Conservation (phyloP, 169 alveolate species). For the Neospora caninum region DNA sequence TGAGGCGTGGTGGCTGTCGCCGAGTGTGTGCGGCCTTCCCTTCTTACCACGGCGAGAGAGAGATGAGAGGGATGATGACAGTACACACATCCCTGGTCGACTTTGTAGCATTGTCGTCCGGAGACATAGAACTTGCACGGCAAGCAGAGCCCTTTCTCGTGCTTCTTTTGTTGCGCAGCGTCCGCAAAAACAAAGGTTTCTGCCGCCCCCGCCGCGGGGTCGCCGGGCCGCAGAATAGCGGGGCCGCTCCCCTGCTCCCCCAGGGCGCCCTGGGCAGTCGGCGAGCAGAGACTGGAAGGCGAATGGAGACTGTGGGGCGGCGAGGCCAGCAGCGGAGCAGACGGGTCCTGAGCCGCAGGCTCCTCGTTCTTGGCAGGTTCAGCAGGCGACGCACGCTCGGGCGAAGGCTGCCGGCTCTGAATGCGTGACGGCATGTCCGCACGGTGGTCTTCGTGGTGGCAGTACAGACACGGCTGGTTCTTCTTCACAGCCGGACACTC, state of each 20-base stretch:
- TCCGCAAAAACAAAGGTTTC: neutral
- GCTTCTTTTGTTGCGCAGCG: neutral
- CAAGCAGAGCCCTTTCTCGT: constrained; percentile 28
- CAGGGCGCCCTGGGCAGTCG: neutral
- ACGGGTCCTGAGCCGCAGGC: neutral
- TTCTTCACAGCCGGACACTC: constrained; percentile 39
- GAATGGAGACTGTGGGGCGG: neutral
- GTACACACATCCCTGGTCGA: neutral
- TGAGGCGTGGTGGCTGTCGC: too few relatives aligned
- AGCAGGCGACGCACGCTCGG: neutral
- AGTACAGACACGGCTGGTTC: constrained; percentile 68
- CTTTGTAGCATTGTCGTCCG: neutral
- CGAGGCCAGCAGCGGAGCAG: neutral
- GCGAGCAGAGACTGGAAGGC: neutral
- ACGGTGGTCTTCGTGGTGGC: constrained; percentile 61
- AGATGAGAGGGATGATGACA: constrained; percentile 36
- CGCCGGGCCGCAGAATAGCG: neutral
- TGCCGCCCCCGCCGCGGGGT: neutral
- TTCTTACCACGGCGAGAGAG: constrained; percentile 26
- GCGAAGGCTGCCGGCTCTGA: constrained; percentile 8
- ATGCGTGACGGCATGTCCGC: constrained; percentile 21
- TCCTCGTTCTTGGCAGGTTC: neutral
- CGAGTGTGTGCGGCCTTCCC: too few relatives aligned
- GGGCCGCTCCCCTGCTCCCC: neutral
- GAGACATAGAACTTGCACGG: constrained; percentile 24